A percentile compares a stretch with the other conserved stretches of the same genome.
Conservation (phyloP, 2,329 filamentous ascomycete genomes). For the Cladosporium colombiae region DNA sequence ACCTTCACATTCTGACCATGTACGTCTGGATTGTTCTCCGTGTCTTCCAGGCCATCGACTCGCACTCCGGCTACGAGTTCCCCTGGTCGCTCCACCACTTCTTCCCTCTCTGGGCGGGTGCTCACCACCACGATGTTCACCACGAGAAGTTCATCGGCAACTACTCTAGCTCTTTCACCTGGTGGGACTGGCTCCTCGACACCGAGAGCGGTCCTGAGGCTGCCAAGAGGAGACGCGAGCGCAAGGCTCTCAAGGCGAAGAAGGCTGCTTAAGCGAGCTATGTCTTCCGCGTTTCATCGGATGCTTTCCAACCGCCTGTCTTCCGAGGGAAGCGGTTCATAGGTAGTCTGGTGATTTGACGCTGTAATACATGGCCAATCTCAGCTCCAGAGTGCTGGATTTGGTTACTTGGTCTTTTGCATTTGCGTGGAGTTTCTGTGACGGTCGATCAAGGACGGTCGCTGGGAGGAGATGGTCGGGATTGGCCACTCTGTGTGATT, state of each 20-base stretch:
- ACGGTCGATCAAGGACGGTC: not conserved
- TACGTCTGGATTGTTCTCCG: slow-evolving; percentile 93
- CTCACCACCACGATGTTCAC: slow-evolving; percentile 93
- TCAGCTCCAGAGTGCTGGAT: not conserved
- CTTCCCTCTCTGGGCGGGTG: slow-evolving; percentile 96
- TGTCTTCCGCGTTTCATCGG: not conserved
- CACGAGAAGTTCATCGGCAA: slow-evolving; percentile 99
- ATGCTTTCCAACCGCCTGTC: not conserved
- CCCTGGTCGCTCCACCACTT: slow-evolving; percentile 96
- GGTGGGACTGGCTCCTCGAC: slow-evolving; percentile 95
- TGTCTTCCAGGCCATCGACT: slow-evolving; percentile 95
- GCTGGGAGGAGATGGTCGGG: not conserved
- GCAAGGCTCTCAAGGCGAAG: slow-evolving; percentile 69
- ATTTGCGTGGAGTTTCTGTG: slow-evolving; percentile 10
- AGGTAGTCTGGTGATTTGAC: not conserved
- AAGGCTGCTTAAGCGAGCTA: slow-evolving; percentile 51
- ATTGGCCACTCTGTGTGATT: not conserved
- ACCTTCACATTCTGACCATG: slow-evolving; percentile 96
- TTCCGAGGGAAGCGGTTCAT: not conserved
- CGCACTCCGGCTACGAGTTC: slow-evolving; percentile 97
- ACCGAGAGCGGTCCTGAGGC: slow-evolving; percentile 91
- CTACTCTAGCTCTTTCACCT: slow-evolving; percentile 96
- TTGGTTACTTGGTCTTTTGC: slow-evolving; percentile 7
- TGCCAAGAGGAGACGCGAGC: slow-evolving; percentile 77
- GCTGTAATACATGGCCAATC: not conserved